Evolutionary conservation across 345 rosid species (phyloP).

Genomic region (Abelmoschus esculentus): DNA sequence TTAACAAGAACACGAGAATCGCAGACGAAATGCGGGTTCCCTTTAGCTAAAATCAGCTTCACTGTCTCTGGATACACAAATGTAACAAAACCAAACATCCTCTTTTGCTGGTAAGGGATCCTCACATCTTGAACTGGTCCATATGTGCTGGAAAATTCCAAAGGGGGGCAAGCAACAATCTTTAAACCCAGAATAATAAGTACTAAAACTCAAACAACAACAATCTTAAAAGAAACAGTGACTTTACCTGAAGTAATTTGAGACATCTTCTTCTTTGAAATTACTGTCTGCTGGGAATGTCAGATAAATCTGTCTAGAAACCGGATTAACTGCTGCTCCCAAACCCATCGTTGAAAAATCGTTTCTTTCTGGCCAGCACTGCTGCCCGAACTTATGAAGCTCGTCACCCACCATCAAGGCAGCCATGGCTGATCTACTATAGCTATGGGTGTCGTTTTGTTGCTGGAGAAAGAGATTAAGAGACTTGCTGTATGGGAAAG

Average conservation of each 20-base stretch:
- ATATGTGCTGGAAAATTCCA: slow-evolving; percentile 30
- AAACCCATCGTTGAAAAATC: slow-evolving; percentile 47
- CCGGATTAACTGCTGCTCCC: slow-evolving; percentile 41
- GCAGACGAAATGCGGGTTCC: slow-evolving; percentile 66
- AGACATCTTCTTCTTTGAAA: slow-evolving; percentile 76
- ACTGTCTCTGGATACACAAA: slow-evolving; percentile 59
- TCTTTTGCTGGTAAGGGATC: slow-evolving; percentile 69
- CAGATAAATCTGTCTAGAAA: slow-evolving; percentile 69
- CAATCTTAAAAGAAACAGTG: neutral
- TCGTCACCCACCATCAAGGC: too few relatives aligned
- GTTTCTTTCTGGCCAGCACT: slow-evolving; percentile 12
- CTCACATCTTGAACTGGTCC: slow-evolving; percentile 76
- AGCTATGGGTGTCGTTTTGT: too few relatives aligned
- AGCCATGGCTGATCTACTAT: too few relatives aligned
- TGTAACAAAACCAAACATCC: slow-evolving; percentile 78
- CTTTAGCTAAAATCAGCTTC: slow-evolving; percentile 65
- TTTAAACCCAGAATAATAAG: neutral
- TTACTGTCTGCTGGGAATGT: slow-evolving; percentile 82
- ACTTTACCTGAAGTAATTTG: slow-evolving; percentile 60
- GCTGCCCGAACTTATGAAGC: too few relatives aligned
- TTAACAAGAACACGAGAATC: slow-evolving; percentile 70
- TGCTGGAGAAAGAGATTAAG: too few relatives aligned
- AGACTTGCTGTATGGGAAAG: too few relatives aligned
- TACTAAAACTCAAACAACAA: neutral
- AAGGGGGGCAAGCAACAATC: neutral